Base-by-base conservation (phyloP, 2,329 filamentous ascomycete genomes). In the Penicillium aurantiogriseum region DNA sequence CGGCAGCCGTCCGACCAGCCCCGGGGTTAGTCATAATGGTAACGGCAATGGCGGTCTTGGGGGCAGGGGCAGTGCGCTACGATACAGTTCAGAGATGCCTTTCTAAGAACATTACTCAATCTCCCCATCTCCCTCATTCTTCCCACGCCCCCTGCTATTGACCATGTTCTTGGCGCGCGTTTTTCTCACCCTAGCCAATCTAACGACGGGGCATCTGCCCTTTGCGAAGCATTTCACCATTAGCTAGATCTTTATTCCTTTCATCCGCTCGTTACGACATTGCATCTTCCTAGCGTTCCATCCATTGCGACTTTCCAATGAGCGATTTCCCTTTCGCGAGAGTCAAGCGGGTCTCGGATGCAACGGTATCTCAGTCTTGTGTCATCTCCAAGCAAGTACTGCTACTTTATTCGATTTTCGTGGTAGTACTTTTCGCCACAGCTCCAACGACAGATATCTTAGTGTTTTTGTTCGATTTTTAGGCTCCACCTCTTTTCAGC, bases 1-100 rank as follows among this genome's bases (percentile, higher is more conserved):
- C 8, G 64, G 64, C 38, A 77, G 75, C 54, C 74, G 76, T n/a
- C 74, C 75, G 13, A 70, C 70, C 15, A 78, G 76, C 54, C 76
- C 76, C 9, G 74, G 74, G 0, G 57, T 76, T 51, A 68, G 66
- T 46, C 70, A 65, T 40, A 68, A 71, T 55, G 71, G 69, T 33
- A 73, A 66, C 44, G 65, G 68, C 45, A 69, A 69, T 54, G 69
- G 69, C 29, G 68, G 65, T 17, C 58, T 69, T 48, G 57, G 65
- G 5, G 70, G 71, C 11, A 68, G 74, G 52, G 69, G 70, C 13
- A 78, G 76, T 63, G 70, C 66, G 1, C 65, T 78, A 44, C 65
- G 76, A 43, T 77, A 73, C 42, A 76, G 72, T 44, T 74, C 74
- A 9, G 72, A 74, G 46, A 69, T 74, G 70, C 64, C 67, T 17